Percentiles rank a stretch among this genome's conserved stretches.
Conservation (phyloP, 2,329 filamentous ascomycete genomes). For the Beauveria medogensis region DNA sequence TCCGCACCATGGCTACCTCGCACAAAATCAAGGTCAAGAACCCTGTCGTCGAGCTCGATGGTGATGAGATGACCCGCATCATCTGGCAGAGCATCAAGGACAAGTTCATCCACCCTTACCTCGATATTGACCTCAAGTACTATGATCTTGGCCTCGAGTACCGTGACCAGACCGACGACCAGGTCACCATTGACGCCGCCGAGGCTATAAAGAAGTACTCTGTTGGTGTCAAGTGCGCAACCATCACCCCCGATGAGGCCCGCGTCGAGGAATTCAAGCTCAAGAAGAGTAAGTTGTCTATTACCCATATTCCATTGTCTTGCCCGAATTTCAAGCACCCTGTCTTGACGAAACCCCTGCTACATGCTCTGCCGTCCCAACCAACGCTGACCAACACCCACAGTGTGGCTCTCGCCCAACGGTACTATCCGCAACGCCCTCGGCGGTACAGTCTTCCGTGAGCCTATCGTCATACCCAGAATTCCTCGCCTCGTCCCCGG, state of each 20-base stretch:
- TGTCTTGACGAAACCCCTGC: background rate
- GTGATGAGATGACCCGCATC: slow-evolving; percentile 93
- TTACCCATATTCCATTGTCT: slow-evolving; percentile 12
- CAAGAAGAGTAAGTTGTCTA: slow-evolving; percentile 71
- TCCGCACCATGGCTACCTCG: slow-evolving; percentile 49
- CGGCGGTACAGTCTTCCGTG: slow-evolving; percentile 96
- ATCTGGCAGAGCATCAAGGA: slow-evolving; percentile 99
- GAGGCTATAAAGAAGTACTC: slow-evolving; percentile 99
- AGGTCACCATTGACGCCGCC: slow-evolving; percentile 90
- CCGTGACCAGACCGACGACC: slow-evolving; percentile 90
- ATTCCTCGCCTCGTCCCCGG: slow-evolving; percentile 90
- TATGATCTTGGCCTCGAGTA: slow-evolving; percentile 91
- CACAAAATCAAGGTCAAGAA: slow-evolving; percentile 99
- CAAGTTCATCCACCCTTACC: slow-evolving; percentile 93
- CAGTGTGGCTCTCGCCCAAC: slow-evolving; percentile 98
- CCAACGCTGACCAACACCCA: slow-evolving; percentile 4
- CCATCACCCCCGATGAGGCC: slow-evolving; percentile 95
- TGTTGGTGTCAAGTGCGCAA: slow-evolving; percentile 98
- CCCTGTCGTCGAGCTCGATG: slow-evolving; percentile 94
- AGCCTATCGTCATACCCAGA: slow-evolving; percentile 91
- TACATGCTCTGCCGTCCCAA: background rate
- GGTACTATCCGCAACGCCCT: slow-evolving; percentile 71
- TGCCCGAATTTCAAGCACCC: background rate
- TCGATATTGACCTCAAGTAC: slow-evolving; percentile 97
- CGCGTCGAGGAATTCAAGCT: slow-evolving; percentile 97